phyloP scores from a whole-genome alignment of 108 stramenopile species.

The Nitzschia sp. region DNA sequence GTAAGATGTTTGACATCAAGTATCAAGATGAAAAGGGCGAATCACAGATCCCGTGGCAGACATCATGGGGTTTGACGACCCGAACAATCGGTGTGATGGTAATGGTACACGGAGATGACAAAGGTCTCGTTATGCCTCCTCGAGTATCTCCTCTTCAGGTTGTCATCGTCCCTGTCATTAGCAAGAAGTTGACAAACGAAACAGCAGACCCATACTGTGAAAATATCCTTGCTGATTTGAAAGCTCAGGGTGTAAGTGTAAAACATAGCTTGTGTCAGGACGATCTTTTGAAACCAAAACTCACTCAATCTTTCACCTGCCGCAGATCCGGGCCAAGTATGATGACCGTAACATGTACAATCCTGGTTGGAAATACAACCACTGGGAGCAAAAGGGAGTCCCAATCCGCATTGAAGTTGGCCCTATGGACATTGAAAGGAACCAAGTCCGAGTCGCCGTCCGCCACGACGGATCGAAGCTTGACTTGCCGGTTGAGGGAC shows the following conservation, averaged over 20 bases:
- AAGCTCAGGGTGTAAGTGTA: constrained; percentile 54
- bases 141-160: constrained; percentile 94
- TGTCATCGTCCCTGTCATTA: constrained; percentile 96
- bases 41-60: constrained; percentile 93
- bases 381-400: constrained; percentile 99
- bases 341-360: constrained; percentile 96
- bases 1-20: constrained; percentile 98
- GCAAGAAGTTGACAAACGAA: constrained; percentile 80
- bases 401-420: constrained; percentile 99
- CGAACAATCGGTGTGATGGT: constrained; percentile 99
- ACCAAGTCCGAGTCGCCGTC: constrained; percentile 76
- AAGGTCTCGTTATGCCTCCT: constrained; percentile 97
- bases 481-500: constrained; percentile 70
- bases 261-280: too few species aligned
- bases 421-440: constrained; percentile 92
- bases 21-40: constrained; percentile 95
- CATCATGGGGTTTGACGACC: constrained; percentile 98
- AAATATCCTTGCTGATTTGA: constrained; percentile 60
- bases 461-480: constrained; percentile 90
- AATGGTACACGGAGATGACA: constrained; percentile 99
- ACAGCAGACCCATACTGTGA: constrained; percentile 72
- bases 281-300: too few species aligned
- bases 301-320: constrained; percentile 2
- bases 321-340: constrained; percentile 81
- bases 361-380: constrained; percentile 99